These are phyloP conservation scores for Laetiporus sulphureus DNA, from an alignment of 1,284 basidiomycete species.

Conservation along the genomic window DNA sequence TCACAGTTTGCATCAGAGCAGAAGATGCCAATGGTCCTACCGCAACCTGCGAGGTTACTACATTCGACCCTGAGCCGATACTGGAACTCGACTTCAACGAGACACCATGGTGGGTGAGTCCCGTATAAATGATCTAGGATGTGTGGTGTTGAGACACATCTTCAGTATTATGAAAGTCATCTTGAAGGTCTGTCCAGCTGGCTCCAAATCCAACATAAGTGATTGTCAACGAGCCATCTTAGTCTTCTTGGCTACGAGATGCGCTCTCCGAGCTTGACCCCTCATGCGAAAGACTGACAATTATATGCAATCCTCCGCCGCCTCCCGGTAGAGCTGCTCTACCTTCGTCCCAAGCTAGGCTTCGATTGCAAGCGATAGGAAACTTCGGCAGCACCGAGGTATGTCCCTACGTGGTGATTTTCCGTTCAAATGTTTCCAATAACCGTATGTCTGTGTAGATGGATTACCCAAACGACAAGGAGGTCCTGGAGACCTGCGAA, in stretches of 20 bases:
- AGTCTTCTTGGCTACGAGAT: slow-evolving; percentile 90
- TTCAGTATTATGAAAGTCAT: slow-evolving; percentile 75
- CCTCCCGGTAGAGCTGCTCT: slow-evolving; percentile 21
- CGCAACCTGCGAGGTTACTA: slow-evolving; percentile 84
- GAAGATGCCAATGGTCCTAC: slow-evolving; percentile 82
- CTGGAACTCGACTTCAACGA: slow-evolving; percentile 77
- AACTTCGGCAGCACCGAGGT: slow-evolving; percentile 80
- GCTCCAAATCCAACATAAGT: not conserved
- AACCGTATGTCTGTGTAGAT: slow-evolving; percentile 45
- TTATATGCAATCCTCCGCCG: slow-evolving; percentile 67
- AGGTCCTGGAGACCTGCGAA: slow-evolving; percentile 85
- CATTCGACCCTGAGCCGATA: slow-evolving; percentile 78
- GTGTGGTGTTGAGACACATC: not conserved
- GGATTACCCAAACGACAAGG: slow-evolving; percentile 88
- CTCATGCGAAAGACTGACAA: slow-evolving; percentile 75
- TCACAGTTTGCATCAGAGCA: slow-evolving; percentile 43
- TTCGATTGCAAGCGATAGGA: slow-evolving; percentile 74
- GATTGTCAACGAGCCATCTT: slow-evolving; percentile 4
- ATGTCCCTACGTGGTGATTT: slow-evolving; percentile 24
- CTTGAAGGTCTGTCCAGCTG: slow-evolving; percentile 65
- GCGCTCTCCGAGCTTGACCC: slow-evolving; percentile 87
- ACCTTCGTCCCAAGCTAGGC: slow-evolving; percentile 43
- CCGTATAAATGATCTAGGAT: not conserved
- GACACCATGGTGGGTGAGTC: slow-evolving; percentile 56
- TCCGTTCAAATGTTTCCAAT: not conserved